Conservation (phyloP, 169 alveolate species). For the Miamiensis avidus region DNA sequence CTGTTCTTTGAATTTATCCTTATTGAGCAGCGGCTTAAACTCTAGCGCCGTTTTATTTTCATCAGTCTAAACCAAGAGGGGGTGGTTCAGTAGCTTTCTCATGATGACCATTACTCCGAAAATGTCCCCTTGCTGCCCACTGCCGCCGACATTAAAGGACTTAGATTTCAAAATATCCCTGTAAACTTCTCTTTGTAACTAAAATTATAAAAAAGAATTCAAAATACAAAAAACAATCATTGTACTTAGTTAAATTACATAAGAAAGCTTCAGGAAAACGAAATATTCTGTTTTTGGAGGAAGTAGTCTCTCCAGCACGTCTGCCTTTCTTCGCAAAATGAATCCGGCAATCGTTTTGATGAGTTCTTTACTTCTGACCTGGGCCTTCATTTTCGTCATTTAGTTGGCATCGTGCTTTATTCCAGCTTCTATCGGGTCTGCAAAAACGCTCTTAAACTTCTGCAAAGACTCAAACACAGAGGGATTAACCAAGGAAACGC, state of each 20-base stretch:
- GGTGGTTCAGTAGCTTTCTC: conserved; percentile 23
- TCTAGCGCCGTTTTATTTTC: neutral
- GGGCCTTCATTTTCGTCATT: neutral
- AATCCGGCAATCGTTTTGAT: conserved; percentile 47
- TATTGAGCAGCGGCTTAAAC: neutral
- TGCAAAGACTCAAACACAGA: conserved; percentile 52
- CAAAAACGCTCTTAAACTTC: conserved; percentile 52
- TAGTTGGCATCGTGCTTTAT: conserved; percentile 11
- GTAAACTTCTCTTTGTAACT: neutral
- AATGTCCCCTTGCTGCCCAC: neutral
- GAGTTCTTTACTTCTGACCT: conserved; percentile 50
- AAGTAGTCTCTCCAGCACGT: conserved; percentile 51
- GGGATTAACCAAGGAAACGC: conserved; percentile 61
- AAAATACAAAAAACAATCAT: conserved; percentile 40
- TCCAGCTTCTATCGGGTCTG: conserved; percentile 52
- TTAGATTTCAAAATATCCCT: neutral
- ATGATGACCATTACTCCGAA: neutral
- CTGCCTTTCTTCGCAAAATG: conserved; percentile 66
- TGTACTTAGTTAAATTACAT: neutral
- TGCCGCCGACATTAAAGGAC: neutral
- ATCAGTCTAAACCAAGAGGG: conserved; percentile 14
- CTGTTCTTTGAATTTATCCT: neutral
- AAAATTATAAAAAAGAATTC: conserved; percentile 11
- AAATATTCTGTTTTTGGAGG: conserved; percentile 62
- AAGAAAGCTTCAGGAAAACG: conserved; percentile 48